A percentile compares a stretch with the other conserved stretches of the same genome.
Conservation (phyloP, 2,329 filamentous ascomycete species). For the Monosporascus sp. region DNA sequence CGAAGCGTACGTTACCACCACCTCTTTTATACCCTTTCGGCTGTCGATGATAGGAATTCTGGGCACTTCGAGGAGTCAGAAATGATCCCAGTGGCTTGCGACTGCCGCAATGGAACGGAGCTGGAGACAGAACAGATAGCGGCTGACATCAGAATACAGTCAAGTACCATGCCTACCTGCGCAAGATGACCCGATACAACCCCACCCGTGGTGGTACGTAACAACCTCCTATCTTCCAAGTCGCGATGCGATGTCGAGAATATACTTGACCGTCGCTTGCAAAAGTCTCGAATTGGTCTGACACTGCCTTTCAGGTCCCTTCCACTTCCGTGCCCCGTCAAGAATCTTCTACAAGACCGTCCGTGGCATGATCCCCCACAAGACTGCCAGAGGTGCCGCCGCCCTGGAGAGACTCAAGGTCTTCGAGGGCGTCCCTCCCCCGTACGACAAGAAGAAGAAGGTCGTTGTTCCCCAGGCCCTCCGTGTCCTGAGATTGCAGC, state of each 20-base stretch:
- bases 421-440: conserved; percentile 97
- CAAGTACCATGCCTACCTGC: conserved; percentile 99
- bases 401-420: conserved; percentile 98
- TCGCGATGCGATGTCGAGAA: conserved; percentile 9
- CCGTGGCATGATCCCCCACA: conserved; percentile 99
- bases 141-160: conserved; percentile 63
- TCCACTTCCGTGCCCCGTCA: conserved; percentile 99
- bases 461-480: conserved; percentile 98
- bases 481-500: conserved; percentile 92
- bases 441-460: conserved; percentile 99
- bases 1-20: conserved; percentile 81
- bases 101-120: not conserved
- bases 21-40: not conserved
- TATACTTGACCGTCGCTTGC: conserved; percentile 2
- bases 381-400: conserved; percentile 95
- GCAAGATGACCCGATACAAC: conserved; percentile 99
- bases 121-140: conserved; percentile 6
- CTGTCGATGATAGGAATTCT: not conserved
- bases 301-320: conserved; percentile 63
- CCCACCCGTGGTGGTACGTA: conserved; percentile 91
- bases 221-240: conserved; percentile 6
- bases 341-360: conserved; percentile 99
- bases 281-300: conserved; percentile 16
- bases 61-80: conserved; percentile 1
- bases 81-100: conserved; percentile 7